Conservation (phyloP, 306 rosid genomes). For the Cucurbita ficifolia region DNA sequence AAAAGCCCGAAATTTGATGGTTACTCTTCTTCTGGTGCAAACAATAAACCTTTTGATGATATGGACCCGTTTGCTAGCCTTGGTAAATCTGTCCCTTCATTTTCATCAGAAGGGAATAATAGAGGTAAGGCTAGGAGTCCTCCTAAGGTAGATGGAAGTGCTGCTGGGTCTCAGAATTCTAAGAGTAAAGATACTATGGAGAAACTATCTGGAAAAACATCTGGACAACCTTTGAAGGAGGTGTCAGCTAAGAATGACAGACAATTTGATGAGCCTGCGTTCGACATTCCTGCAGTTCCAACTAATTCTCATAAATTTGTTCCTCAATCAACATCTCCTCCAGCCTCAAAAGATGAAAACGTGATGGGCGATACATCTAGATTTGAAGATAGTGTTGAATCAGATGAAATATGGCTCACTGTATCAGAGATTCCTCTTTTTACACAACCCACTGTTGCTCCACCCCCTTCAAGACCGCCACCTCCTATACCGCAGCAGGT, state of each 20-base stretch:
- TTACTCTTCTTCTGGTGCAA: constrained; percentile 34
- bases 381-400: constrained; percentile 46
- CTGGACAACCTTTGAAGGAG: constrained; percentile 42
- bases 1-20: constrained; percentile 36
- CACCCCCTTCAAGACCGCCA: constrained; percentile 98
- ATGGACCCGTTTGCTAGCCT: constrained; percentile 81
- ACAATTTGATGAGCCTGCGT: constrained; percentile 42
- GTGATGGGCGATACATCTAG: constrained; percentile 40
- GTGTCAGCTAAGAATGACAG: constrained; percentile 29
- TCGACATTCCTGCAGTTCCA: constrained; percentile 51
- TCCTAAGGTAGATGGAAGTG: constrained; percentile 28
- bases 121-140: constrained; percentile 43
- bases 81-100: constrained; percentile 62
- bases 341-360: constrained; percentile 36
- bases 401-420: constrained; percentile 75
- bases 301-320: constrained; percentile 39
- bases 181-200: constrained; percentile 33
- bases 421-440: constrained; percentile 88
- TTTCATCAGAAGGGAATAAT: constrained; percentile 50
- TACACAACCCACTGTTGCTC: constrained; percentile 90
- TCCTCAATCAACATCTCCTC: constrained; percentile 54
- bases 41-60: constrained; percentile 45
- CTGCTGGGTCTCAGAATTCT: constrained; percentile 24
- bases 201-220: constrained; percentile 41
- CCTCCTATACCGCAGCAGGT: constrained; percentile 80